Conservation (phyloP, 2,329 filamentous ascomycete genomes). For the Metarhizium album region DNA sequence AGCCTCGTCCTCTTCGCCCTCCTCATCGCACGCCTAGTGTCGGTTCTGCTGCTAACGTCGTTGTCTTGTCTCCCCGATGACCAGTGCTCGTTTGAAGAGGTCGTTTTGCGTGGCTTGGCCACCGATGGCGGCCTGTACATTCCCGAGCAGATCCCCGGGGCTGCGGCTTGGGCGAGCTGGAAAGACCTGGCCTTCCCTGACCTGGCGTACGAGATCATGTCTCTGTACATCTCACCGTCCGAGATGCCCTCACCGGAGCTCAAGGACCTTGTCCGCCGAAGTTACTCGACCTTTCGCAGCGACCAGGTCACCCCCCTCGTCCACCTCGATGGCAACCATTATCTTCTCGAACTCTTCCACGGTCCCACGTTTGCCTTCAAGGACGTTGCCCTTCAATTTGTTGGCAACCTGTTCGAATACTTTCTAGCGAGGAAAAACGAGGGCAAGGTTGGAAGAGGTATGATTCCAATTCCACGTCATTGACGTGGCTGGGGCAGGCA, state of each 20-base stretch:
- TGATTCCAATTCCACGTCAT: conserved; percentile 7
- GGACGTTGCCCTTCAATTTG: conserved; percentile 87
- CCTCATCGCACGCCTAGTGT: neutral
- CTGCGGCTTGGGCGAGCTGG: conserved; percentile 43
- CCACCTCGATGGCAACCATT: conserved; percentile 63
- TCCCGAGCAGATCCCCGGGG: conserved; percentile 63
- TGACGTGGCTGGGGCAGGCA: neutral
- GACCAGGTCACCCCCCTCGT: conserved; percentile 69
- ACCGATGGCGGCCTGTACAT: conserved; percentile 83
- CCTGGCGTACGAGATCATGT: conserved; percentile 75
- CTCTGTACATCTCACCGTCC: conserved; percentile 70
- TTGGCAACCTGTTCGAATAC: conserved; percentile 94
- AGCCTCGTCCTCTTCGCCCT: neutral
- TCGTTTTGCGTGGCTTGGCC: conserved; percentile 81
- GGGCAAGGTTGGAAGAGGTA: conserved; percentile 50
- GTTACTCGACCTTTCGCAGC: conserved; percentile 81
- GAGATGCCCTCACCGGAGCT: conserved; percentile 78
- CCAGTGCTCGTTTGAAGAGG: conserved; percentile 88
- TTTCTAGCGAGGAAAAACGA: conserved; percentile 66
- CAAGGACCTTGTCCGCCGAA: conserved; percentile 69
- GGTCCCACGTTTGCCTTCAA: conserved; percentile 95
- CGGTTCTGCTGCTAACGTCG: neutral
- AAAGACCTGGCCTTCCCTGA: conserved; percentile 68
- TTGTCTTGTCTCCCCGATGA: conserved; percentile 5
- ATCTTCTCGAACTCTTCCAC: conserved; percentile 91